A percentile compares a stretch with the other conserved stretches of the same genome.
Conservation (phyloP, 768 basidiomycete species). For the Leccinum aurantiacum region DNA sequence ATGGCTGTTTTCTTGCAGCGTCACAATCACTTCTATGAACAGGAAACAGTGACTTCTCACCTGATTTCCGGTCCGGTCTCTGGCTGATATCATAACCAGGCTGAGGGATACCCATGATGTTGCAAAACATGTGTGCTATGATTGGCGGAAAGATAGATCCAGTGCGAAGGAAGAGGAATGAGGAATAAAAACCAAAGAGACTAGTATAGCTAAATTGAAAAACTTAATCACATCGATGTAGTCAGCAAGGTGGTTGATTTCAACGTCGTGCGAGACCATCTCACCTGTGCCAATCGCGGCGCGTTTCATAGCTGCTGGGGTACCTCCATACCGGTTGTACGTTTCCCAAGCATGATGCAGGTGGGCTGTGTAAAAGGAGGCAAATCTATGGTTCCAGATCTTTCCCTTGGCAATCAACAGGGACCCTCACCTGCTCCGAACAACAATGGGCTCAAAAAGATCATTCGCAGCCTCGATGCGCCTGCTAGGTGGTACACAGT, state of each 20-base stretch:
- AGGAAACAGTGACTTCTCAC: slow-evolving; percentile 40
- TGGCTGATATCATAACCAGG: slow-evolving; percentile 53
- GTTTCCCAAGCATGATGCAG: slow-evolving; percentile 90
- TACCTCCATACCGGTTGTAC: slow-evolving; percentile 74
- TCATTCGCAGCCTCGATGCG: slow-evolving; percentile 53
- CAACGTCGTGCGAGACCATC: slow-evolving; percentile 18
- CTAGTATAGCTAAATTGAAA: slow-evolving; percentile 92
- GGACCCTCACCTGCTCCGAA: slow-evolving; percentile 78
- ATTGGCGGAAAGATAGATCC: slow-evolving; percentile 79
- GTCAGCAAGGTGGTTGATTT: slow-evolving; percentile 15
- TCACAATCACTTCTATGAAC: slow-evolving; percentile 13
- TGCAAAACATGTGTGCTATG: slow-evolving; percentile 87
- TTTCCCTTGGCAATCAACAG: neutral
- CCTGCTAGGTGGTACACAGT: slow-evolving; percentile 69
- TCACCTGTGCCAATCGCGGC: slow-evolving; percentile 59
- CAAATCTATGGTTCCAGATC: slow-evolving; percentile 6
- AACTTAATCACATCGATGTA: slow-evolving; percentile 43
- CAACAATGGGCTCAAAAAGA: slow-evolving; percentile 78
- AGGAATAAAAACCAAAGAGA: slow-evolving; percentile 84
- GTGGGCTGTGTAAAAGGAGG: slow-evolving; percentile 59
- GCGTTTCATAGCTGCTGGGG: slow-evolving; percentile 55
- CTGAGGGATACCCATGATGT: slow-evolving; percentile 88
- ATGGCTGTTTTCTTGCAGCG: slow-evolving; percentile 45
- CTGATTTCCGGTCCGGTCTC: slow-evolving; percentile 49
- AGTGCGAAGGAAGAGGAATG: slow-evolving; percentile 85